Conservation (phyloP, 2,329 filamentous ascomycete species). For the Pseudomassariella vexata region DNA sequence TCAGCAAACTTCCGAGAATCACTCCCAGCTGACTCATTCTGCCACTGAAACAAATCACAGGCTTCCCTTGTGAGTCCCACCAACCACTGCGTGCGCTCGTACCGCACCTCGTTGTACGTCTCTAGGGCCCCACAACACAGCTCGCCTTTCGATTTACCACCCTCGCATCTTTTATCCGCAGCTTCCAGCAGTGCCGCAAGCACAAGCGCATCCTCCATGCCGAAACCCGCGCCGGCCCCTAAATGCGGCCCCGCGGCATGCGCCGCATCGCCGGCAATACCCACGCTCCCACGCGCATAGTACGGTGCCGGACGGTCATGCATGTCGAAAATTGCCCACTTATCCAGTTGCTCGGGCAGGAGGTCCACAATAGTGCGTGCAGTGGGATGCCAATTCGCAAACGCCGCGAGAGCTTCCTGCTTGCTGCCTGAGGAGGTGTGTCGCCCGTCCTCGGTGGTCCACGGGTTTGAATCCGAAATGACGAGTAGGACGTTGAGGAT, state of each 20-base stretch:
- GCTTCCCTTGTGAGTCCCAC: conserved; percentile 21
- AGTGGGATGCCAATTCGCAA: conserved; percentile 32
- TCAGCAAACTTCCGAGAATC: conserved; percentile 16
- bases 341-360: conserved; percentile 42
- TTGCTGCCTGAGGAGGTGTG: conserved; percentile 30
- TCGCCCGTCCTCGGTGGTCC: conserved; percentile 21
- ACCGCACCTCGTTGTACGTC: conserved; percentile 21
- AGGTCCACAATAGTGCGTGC: conserved; percentile 31
- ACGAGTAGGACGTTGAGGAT: conserved; percentile 53
- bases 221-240: conserved; percentile 49
- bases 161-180: conserved; percentile 1
- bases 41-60: conserved; percentile 23
- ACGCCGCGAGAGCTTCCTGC: conserved; percentile 33
- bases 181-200: conserved; percentile 30
- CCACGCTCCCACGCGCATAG: conserved; percentile 37
- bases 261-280: conserved; percentile 50
- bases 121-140: conserved; percentile 18
- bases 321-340: conserved; percentile 52
- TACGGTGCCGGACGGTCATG: conserved; percentile 35
- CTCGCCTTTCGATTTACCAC: conserved; percentile 7
- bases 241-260: conserved; percentile 50
- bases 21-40: conserved; percentile 12
- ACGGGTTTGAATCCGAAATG: conserved; percentile 30
- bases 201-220: conserved; percentile 47
- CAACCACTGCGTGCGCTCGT: conserved; percentile 24